phyloP scores from a whole-genome alignment of 2,329 filamentous ascomycete species.

The Botryotinia narcissicola region DNA sequence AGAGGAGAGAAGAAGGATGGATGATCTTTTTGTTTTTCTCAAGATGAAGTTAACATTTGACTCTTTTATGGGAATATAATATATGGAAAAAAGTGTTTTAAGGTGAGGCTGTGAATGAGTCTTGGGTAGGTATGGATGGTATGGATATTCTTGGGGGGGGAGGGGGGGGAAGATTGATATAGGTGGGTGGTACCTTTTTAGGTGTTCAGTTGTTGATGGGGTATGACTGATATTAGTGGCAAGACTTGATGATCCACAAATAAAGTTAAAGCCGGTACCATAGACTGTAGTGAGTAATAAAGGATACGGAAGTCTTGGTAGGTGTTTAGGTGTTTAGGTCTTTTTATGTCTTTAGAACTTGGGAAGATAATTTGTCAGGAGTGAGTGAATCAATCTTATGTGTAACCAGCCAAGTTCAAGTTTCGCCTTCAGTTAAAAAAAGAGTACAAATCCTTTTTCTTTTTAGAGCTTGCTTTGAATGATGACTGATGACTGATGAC shows the following conservation, averaged over 20 bases:
- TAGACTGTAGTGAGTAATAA: neutral
- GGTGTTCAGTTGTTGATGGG: neutral
- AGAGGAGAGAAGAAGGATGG: neutral
- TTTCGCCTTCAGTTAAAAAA: neutral
- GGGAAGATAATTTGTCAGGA: neutral
- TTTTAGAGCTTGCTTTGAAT: neutral
- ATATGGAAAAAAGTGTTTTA: neutral
- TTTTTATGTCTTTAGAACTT: neutral
- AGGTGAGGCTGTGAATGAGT: neutral
- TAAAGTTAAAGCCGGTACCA: neutral
- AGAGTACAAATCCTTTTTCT: neutral
- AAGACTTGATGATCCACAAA: conserved; percentile 12
- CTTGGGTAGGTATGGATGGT: neutral
- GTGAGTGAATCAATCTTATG: neutral
- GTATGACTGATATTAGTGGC: conserved; percentile 20
- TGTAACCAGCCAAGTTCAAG: neutral
- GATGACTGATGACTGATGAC: neutral
- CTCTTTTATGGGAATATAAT: neutral
- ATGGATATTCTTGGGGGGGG: too few relatives aligned
- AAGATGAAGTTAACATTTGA: neutral
- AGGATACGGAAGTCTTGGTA: neutral
- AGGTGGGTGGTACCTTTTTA: conserved; percentile 13
- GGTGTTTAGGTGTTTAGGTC: neutral
- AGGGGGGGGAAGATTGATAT: neutral
- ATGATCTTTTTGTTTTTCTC: neutral